Percentiles rank a stretch among this genome's conserved stretches.
These are phyloP conservation scores for Asclepias syriaca DNA, from an alignment of 257 asterid genomes.

Conservation along the genomic window DNA sequence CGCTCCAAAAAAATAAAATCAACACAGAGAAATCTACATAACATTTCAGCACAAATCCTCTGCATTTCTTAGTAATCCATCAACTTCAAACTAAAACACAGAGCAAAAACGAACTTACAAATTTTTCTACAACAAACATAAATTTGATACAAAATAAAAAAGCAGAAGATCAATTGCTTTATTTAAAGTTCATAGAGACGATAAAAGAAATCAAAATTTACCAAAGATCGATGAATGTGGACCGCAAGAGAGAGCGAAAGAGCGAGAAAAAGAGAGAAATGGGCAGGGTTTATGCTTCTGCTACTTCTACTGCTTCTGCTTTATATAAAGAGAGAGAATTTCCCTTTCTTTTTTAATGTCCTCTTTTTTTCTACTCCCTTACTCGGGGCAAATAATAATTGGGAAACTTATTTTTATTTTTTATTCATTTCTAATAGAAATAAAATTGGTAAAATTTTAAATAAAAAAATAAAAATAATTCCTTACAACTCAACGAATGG, in stretches of 20 bases:
- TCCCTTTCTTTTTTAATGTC: not conserved
- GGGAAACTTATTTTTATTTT: not conserved
- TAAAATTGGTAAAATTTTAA: too few relatives aligned
- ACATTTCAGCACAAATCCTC: not conserved
- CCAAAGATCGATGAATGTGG: slow-evolving; percentile 22
- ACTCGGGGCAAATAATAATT: not conserved
- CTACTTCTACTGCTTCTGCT: slow-evolving; percentile 3
- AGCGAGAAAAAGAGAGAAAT: not conserved
- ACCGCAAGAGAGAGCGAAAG: not conserved
- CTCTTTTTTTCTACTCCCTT: not conserved
- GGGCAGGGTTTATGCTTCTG: slow-evolving; percentile 16
- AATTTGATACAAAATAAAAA: not conserved
- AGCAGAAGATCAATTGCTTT: not conserved
- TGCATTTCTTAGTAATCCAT: slow-evolving; percentile 11
- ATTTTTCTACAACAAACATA: not conserved
- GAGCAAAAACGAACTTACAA: not conserved
- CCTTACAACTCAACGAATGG: too few relatives aligned
- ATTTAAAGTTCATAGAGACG: not conserved
- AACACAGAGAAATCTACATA: slow-evolving; percentile 5
- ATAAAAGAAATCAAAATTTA: not conserved
- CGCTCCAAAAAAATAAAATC: not conserved
- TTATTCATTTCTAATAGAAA: too few relatives aligned
- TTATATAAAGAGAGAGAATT: slow-evolving; percentile 3
- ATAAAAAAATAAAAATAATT: too few relatives aligned
- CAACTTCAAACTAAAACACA: not conserved